Evolutionary conservation across 2,329 filamentous ascomycete genomes (phyloP).

Genomic region (Fusarium oligoseptatum): DNA sequence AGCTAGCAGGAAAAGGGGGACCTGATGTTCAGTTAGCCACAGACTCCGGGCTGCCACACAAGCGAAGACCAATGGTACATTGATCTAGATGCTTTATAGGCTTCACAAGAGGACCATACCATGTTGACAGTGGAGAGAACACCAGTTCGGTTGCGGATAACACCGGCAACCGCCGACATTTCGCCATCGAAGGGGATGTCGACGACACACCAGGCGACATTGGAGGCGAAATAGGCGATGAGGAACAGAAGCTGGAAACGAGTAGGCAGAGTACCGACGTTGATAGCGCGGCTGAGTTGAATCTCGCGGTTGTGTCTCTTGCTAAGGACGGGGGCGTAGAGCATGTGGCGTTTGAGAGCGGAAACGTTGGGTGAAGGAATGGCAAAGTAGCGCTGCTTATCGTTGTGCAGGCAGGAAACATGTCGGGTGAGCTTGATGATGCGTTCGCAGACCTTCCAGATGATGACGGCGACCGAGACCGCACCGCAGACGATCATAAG

Average conservation of each 20-base stretch:
- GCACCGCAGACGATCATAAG: conserved; percentile 74
- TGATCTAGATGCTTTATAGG: background rate
- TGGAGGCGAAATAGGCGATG: conserved; percentile 67
- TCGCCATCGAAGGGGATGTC: conserved; percentile 69
- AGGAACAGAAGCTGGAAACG: conserved; percentile 71
- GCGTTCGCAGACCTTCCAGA: conserved; percentile 74
- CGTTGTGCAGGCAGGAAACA: conserved; percentile 81
- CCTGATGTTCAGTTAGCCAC: conserved; percentile 46
- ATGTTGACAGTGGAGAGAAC: conserved; percentile 81
- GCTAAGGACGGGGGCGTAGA: conserved; percentile 73
- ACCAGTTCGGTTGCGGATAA: conserved; percentile 77
- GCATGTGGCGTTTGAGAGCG: conserved; percentile 80
- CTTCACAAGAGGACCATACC: conserved; percentile 57
- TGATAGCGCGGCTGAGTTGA: conserved; percentile 68
- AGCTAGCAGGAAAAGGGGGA: conserved; percentile 80
- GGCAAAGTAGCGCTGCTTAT: conserved; percentile 84
- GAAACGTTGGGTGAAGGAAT: conserved; percentile 65
- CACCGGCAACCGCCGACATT: conserved; percentile 58
- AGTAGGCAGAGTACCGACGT: conserved; percentile 71
- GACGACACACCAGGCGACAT: conserved; percentile 75
- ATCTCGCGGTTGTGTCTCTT: conserved; percentile 76
- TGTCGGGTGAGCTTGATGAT: conserved; percentile 78
- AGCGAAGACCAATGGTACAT: background rate
- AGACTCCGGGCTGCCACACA: background rate
- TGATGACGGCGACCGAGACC: conserved; percentile 71